Base-by-base conservation (phyloP, 2,329 filamentous ascomycete genomes). In the Penicillium concentricum region DNA sequence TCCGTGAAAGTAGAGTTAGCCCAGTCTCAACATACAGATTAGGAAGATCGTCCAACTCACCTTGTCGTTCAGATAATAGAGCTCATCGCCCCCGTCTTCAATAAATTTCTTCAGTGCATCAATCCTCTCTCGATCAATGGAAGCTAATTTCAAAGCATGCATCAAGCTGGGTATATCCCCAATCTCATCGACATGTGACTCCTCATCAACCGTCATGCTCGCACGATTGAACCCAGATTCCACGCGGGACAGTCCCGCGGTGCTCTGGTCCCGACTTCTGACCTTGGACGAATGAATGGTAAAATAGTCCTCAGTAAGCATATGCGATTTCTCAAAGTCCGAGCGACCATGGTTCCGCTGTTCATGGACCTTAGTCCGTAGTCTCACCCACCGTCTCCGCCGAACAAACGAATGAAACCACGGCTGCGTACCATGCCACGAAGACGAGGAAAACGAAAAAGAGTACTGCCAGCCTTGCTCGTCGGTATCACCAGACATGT, bases 371-470 rank as follows among this genome's bases (percentile, higher is more conserved):
- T 89, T 90, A 51, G 89, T 82, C 34, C 94, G 82, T 72, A 90
- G 89, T 42, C 94, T 82, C 53, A 93, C 85, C 94, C 94, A 99
- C 22, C 91, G 86, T 60, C 94, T 84, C 64, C 94, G 82, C 35
- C 94, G 83, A n/a, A 97, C 94, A 70, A 93, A 99, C 1, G 91
- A 96, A 72, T 92, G 93, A 75, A 91, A 96, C 92, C 93, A 97
- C 26, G 86, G 88, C 70, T 88, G 86, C 18, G 90, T 89, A 3
- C 88, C 87, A 73, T 99, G 94, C 94, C 94, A 99, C 3, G 86
- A 85, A 63, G 89, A 91, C 41, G 82, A 85, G 62, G 80, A 79
- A 70, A 97, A 99, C 63, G 90, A 88, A 71, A 97, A 92, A 16
- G 91, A 94, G 75, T 99, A 99, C 71, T 96, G 89, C 94, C 94